Conservation (phyloP, 2,329 filamentous ascomycete genomes). For the Ceratocystis cubensis region DNA sequence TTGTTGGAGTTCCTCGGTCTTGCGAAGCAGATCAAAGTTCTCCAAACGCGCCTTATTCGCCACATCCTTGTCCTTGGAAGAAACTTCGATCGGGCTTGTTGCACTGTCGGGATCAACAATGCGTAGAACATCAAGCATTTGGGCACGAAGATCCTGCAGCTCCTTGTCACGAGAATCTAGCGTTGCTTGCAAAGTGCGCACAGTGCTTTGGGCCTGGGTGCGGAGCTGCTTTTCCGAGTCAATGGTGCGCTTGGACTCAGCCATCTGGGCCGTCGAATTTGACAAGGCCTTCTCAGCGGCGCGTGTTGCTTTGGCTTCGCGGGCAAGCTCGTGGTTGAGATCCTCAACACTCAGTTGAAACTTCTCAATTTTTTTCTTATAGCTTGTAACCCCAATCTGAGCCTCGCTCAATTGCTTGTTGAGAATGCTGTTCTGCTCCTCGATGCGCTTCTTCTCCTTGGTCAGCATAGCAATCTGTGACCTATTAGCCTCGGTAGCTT, state of each 20-base stretch:
- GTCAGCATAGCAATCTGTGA: slow-evolving; percentile 64
- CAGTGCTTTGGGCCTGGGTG: slow-evolving; percentile 72
- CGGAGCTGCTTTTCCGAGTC: slow-evolving; percentile 83
- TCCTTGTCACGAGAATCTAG: slow-evolving; percentile 72
- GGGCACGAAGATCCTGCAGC: slow-evolving; percentile 63
- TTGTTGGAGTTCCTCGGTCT: slow-evolving; percentile 79
- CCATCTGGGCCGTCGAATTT: slow-evolving; percentile 65
- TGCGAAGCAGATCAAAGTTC: slow-evolving; percentile 73
- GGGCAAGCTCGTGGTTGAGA: slow-evolving; percentile 77
- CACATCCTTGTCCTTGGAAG: slow-evolving; percentile 33
- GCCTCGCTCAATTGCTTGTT: slow-evolving; percentile 75
- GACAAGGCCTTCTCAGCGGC: slow-evolving; percentile 84
- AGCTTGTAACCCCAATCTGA: slow-evolving; percentile 65
- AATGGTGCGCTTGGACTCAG: slow-evolving; percentile 76
- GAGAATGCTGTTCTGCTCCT: slow-evolving; percentile 70
- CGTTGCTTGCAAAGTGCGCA: slow-evolving; percentile 64
- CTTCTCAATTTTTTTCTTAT: slow-evolving; percentile 94
- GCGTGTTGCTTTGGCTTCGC: slow-evolving; percentile 78
- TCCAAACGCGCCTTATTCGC: slow-evolving; percentile 55
- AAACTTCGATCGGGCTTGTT: slow-evolving; percentile 47
- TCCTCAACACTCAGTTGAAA: slow-evolving; percentile 79
- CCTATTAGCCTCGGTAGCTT: slow-evolving; percentile 71
- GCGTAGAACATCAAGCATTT: slow-evolving; percentile 71
- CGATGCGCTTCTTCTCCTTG: slow-evolving; percentile 67
- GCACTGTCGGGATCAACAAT: slow-evolving; percentile 68